phyloP scores from a whole-genome alignment of 805 yeast species.

The Saturnispora mendoncae region DNA sequence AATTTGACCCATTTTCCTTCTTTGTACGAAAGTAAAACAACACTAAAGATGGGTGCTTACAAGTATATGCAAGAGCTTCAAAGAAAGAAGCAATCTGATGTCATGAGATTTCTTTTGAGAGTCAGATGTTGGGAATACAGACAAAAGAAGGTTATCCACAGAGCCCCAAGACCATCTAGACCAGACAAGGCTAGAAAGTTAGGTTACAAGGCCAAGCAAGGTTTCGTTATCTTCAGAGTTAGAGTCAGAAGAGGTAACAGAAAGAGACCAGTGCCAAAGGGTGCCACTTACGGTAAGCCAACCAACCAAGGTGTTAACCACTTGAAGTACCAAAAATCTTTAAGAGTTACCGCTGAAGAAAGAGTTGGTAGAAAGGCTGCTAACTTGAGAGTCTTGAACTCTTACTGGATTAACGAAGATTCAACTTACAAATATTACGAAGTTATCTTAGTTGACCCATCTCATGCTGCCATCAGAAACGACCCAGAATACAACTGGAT shows the following conservation, averaged over 20 bases:
- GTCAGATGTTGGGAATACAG: conserved; percentile 99
- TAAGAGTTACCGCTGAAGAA: conserved; percentile 98
- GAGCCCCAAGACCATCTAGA: conserved; percentile 97
- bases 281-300: conserved; percentile 99
- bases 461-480: conserved; percentile 97
- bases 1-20: background rate
- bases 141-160: conserved; percentile 97
- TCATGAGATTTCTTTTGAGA: conserved; percentile 95
- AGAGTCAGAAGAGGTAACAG: conserved; percentile 99
- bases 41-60: conserved; percentile 96
- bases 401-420: conserved; percentile 99
- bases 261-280: conserved; percentile 99
- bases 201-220: conserved; percentile 99
- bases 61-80: conserved; percentile 98
- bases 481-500: conserved; percentile 99
- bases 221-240: conserved; percentile 95
- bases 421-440: conserved; percentile 99
- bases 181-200: conserved; percentile 99
- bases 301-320: conserved; percentile 99
- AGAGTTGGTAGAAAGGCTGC: conserved; percentile 98
- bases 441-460: conserved; percentile 95
- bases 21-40: conserved; percentile 2
- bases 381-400: conserved; percentile 98
- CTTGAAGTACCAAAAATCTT: conserved; percentile 97
- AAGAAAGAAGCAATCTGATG: conserved; percentile 99